Base-by-base conservation (phyloP, 2,329 filamentous ascomycete genomes). In the Dactylonectria estremocensis region DNA sequence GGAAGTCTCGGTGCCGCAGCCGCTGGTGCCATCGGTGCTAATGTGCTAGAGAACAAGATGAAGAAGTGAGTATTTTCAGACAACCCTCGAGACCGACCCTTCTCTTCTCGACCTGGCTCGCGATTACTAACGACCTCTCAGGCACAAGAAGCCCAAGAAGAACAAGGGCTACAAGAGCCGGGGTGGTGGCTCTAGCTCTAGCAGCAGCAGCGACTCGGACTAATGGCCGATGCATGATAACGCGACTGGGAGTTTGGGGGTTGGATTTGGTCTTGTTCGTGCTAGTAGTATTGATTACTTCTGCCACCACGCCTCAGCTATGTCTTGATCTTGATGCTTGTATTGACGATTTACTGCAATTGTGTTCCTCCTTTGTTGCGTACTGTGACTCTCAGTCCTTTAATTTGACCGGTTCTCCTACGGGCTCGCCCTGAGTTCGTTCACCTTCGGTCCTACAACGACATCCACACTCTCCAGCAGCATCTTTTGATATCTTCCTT, bases 11-110 rank as follows among this genome's bases (percentile, higher is more conserved):
- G 83, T 8, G 87, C 86, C 11, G 82, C 84, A 0, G 81, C 86
- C 1, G 85, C 83, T 16, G 88, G 88, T 37, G 87, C 87, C 1
- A 81, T 89, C n/a, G 86, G 84, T 4, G 88, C 88, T 1, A 89
- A 89, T 66, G 72, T 85, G 43, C 67, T 88, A 7, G 85, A 86
- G 78, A 76, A 85, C 75, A 80, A 78, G 68, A 72, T 82, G 59
- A 81, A 81, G 74, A 75, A 76, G 77, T 68, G 45, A 66, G 66
- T 33, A 3, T 49, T 28, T 40, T 43, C 10, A 10, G 18, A 14
- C 49, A 28, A 22, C n/a, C n/a, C n/a, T n/a, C n/a, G n/a, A n/a
- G n/a, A n/a, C n/a, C n/a, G n/a, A n/a, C n/a, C n/a, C n/a, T n/a
- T n/a, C n/a, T n/a, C n/a, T n/a, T n/a, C n/a, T n/a, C n/a, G n/a